phyloP scores from a whole-genome alignment of 1,284 basidiomycete genomes.

The Malassezia vespertilionis region DNA sequence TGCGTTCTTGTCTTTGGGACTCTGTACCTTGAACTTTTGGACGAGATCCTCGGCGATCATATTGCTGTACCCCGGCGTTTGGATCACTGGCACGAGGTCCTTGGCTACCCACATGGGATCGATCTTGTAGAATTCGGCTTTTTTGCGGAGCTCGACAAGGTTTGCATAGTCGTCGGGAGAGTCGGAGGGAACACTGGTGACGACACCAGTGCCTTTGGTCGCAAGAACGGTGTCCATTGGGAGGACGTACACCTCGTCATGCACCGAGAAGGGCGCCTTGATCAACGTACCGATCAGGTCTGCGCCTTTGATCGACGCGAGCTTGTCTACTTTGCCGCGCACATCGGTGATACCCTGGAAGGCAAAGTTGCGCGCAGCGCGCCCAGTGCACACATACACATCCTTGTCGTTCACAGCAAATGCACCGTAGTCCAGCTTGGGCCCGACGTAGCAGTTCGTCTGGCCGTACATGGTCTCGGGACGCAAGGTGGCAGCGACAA shows the following conservation, averaged over 20 bases:
- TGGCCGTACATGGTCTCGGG: slow-evolving; percentile 98
- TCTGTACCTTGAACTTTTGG: slow-evolving; percentile 85
- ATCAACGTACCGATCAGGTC: slow-evolving; percentile 80
- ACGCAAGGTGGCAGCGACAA: slow-evolving; percentile 88
- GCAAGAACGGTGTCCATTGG: slow-evolving; percentile 96
- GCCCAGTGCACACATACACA: slow-evolving; percentile 77
- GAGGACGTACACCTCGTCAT: slow-evolving; percentile 81
- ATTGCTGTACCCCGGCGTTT: slow-evolving; percentile 79
- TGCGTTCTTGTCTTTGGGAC: slow-evolving; percentile 71
- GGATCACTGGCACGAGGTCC: slow-evolving; percentile 77
- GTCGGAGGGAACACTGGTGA: slow-evolving; percentile 94
- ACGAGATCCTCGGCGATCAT: slow-evolving; percentile 79
- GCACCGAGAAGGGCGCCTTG: slow-evolving; percentile 71
- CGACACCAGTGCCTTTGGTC: slow-evolving; percentile 96
- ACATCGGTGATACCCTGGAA: slow-evolving; percentile 67
- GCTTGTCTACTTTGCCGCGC: slow-evolving; percentile 33
- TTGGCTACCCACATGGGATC: slow-evolving; percentile 76
- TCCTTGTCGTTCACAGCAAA: slow-evolving; percentile 59
- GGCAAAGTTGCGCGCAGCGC: slow-evolving; percentile 92
- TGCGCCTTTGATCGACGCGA: slow-evolving; percentile 53
- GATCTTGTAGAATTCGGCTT: slow-evolving; percentile 92
- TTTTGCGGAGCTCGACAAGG: slow-evolving; percentile 84
- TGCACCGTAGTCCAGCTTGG: slow-evolving; percentile 79
- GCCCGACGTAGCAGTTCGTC: slow-evolving; percentile 94
- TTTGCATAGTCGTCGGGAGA: slow-evolving; percentile 95